Base-by-base conservation (phyloP, 305 asterid genomes). In the Salvia sclarea region DNA sequence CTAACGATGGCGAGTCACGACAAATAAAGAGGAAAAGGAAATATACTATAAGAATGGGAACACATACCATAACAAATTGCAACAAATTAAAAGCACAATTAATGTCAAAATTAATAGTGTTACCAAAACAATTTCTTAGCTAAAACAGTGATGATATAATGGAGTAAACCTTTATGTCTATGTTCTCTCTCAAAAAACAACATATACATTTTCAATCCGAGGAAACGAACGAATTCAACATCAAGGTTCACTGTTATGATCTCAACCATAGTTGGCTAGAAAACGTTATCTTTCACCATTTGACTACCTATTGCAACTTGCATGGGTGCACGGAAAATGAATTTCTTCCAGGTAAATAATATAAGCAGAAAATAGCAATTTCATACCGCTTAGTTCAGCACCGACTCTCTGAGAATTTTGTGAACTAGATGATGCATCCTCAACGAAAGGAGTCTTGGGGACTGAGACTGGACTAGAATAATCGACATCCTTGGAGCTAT, bases 391-490 rank as follows among this genome's bases (percentile, higher is more conserved):
- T 30, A 86, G 78, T 71, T 70, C 86, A 70, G 81, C 82, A 73
- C 68, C 61, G 83, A 79, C 84, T 73, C 81, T 79, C 67, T 73
- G 85, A 60, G 82, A 77, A 73, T 80, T 77, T 76, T 81, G 84
- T 20, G 86, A 75, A 66, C 80, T 68, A 71, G 81, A 74, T 61
- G 85, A 76, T 24, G 65, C 72, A 61, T 82, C 85, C 79, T 82
- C 91, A 13, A 66, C 18, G 16, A 68, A 75, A 53, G 88, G 79
- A 50, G 78, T 76, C 77, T 81, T 83, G 57, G 77, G 78, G 72
- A 81, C 83, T 30, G 95, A 83, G 75, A 83, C 77, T 4, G 89
- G 97, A 80, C 86, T 80, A 58, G 74, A 80, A 76, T 76, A 82
- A 74, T 79, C 92, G 68, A 76, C 85, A 65, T 82, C 82, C 74